These are phyloP conservation scores for Ustilago curta DNA, from an alignment of 1,284 basidiomycete genomes.

Conservation along the genomic window DNA sequence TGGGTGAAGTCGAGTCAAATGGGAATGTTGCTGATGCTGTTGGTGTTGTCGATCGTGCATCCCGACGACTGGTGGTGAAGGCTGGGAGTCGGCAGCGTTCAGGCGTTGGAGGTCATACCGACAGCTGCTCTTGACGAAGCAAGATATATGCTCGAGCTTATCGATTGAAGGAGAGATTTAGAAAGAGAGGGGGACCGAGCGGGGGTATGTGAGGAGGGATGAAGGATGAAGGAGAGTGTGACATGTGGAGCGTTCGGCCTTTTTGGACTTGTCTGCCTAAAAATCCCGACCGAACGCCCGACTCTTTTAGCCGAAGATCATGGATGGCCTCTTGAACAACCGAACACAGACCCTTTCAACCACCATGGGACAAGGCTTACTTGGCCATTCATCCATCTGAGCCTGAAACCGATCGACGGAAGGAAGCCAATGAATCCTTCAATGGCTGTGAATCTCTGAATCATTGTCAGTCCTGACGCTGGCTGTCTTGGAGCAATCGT, in stretches of 20 bases:
- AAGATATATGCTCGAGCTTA: neutral
- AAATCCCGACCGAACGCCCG: neutral
- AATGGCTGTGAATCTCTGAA: no score
- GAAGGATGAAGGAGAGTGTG: neutral
- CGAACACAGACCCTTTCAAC: no score
- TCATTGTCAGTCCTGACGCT: no score
- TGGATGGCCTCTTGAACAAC: no score
- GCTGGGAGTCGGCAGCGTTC: neutral
- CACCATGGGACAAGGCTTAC: no score
- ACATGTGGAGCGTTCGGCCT: constrained; percentile 5
- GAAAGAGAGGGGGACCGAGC: neutral
- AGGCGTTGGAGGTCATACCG: neutral
- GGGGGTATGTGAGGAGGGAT: neutral
- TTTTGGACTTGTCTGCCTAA: constrained; percentile 2
- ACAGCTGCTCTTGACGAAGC: neutral
- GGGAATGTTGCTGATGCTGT: neutral
- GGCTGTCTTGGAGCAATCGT: neutral
- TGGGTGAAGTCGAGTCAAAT: neutral
- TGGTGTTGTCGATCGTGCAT: constrained; percentile 1
- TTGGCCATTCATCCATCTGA: no score
- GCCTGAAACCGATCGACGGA: no score
- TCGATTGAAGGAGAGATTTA: neutral
- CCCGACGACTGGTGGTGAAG: neutral
- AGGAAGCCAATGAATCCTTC: no score
- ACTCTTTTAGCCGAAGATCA: no score